A percentile compares a stretch with the other conserved stretches of the same genome.
Conservation (phyloP, 2,329 filamentous ascomycete species). For the Diaporthe ampelina region DNA sequence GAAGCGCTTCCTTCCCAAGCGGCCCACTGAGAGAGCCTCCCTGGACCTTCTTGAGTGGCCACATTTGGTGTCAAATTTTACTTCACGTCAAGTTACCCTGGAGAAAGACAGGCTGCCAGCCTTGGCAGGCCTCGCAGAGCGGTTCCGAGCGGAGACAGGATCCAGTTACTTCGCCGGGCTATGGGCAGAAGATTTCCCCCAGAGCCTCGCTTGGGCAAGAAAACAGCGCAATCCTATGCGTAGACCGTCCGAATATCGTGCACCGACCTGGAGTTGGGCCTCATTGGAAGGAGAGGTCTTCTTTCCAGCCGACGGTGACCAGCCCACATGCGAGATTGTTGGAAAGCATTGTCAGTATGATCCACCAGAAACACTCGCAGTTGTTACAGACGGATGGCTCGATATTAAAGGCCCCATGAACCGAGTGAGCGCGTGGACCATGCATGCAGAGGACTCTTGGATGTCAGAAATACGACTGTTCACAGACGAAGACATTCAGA, state of each 20-base stretch:
- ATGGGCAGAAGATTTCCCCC: neutral
- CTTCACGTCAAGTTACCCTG: neutral
- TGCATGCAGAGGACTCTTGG: neutral
- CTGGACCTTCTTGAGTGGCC: neutral
- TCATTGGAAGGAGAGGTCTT: neutral
- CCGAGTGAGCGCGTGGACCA: neutral
- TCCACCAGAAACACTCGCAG: neutral
- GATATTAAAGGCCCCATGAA: neutral
- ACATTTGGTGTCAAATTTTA: neutral
- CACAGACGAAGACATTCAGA: neutral
- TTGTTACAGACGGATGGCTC: neutral
- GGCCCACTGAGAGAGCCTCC: neutral
- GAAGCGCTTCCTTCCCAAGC: neutral
- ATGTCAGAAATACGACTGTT: neutral
- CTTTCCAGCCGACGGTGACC: neutral
- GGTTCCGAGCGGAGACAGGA: neutral
- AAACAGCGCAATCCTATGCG: neutral
- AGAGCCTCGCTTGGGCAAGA: neutral
- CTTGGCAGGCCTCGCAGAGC: slow-evolving; percentile 7
- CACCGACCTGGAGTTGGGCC: slow-evolving; percentile 1
- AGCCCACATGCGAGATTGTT: neutral
- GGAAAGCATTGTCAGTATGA: neutral
- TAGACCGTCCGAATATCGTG: neutral
- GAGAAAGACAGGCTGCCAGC: slow-evolving; percentile 2
- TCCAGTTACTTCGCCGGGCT: neutral